A percentile compares a stretch with the other conserved stretches of the same genome.
phyloP scores from a whole-genome alignment of 306 rosid genomes.

The Quillaja saponaria region DNA sequence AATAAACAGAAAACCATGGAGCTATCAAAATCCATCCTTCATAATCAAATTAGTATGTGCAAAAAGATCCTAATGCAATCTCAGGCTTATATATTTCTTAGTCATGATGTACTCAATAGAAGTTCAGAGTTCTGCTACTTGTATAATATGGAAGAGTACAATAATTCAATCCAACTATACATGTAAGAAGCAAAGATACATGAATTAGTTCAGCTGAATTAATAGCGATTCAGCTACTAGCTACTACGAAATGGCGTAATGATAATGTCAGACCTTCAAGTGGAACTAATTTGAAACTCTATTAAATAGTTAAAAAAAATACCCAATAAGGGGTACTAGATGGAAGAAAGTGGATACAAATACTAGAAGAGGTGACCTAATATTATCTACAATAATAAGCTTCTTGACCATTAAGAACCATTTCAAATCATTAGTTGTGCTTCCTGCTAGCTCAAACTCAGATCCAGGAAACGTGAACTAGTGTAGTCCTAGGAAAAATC shows the following conservation, averaged over 20 bases:
- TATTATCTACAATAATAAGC: constrained; percentile 2
- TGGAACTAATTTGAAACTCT: constrained; percentile 19
- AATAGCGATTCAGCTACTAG: constrained; percentile 15
- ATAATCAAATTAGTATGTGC: background rate
- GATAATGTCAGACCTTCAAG: constrained; percentile 16
- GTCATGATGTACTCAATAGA: background rate
- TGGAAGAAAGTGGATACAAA: constrained; percentile 24
- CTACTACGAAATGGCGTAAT: constrained; percentile 29
- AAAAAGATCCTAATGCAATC: background rate
- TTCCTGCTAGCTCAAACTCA: constrained; percentile 29
- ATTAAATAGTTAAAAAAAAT: constrained; percentile 14
- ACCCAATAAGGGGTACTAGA: no score
- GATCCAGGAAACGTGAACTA: constrained; percentile 29
- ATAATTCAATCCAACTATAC: background rate
- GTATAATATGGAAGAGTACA: background rate
- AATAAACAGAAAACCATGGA: no score
- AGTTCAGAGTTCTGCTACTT: background rate
- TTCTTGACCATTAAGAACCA: constrained; percentile 26
- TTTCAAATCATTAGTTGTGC: constrained; percentile 4
- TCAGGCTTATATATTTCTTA: background rate
- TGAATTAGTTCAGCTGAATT: constrained; percentile 17
- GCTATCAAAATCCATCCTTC: background rate
- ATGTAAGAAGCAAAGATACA: background rate
- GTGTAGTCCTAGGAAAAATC: constrained; percentile 39
- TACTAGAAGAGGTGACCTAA: background rate